A percentile compares a stretch with the other conserved stretches of the same genome.
Evolutionary conservation across 2,329 filamentous ascomycete genomes (phyloP).

Genomic region (Trichoderma lentiforme): DNA sequence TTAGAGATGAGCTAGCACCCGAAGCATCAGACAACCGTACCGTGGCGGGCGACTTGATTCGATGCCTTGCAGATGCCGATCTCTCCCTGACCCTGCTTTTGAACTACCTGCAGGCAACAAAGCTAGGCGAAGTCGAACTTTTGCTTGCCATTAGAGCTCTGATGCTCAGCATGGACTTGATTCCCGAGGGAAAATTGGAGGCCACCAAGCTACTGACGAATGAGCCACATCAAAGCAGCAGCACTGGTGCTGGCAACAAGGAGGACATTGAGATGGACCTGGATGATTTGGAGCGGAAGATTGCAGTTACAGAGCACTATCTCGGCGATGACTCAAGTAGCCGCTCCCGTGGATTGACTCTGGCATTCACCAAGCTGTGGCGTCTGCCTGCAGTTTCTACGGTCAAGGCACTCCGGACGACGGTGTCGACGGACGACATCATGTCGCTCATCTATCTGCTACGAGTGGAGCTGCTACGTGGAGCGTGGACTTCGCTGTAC

Average conservation of each 20-base stretch:
- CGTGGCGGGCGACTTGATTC: conserved; percentile 59
- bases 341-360: conserved; percentile 61
- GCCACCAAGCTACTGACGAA: conserved; percentile 32
- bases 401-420: conserved; percentile 60
- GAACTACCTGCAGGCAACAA: conserved; percentile 62
- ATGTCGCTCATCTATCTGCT: conserved; percentile 70
- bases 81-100: conserved; percentile 64
- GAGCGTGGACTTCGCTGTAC: conserved; percentile 73
- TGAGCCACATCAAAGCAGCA: conserved; percentile 26
- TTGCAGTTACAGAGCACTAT: conserved; percentile 65
- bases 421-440: conserved; percentile 64
- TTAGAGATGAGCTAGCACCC: conserved; percentile 46
- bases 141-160: conserved; percentile 63
- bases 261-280: conserved; percentile 51
- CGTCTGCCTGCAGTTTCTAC: conserved; percentile 59
- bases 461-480: conserved; percentile 68
- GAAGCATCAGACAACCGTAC: conserved; percentile 45
- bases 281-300: conserved; percentile 60
- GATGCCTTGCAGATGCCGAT: conserved; percentile 62
- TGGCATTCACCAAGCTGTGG: conserved; percentile 67
- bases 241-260: conserved; percentile 22
- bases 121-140: conserved; percentile 63
- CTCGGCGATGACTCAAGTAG: conserved; percentile 61
- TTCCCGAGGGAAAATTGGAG: conserved; percentile 41
- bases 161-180: conserved; percentile 65